Percentiles rank a stretch among this genome's conserved stretches.
Conservation (phyloP, 2,329 filamentous ascomycete genomes). For the Drechslerella dactyloides region DNA sequence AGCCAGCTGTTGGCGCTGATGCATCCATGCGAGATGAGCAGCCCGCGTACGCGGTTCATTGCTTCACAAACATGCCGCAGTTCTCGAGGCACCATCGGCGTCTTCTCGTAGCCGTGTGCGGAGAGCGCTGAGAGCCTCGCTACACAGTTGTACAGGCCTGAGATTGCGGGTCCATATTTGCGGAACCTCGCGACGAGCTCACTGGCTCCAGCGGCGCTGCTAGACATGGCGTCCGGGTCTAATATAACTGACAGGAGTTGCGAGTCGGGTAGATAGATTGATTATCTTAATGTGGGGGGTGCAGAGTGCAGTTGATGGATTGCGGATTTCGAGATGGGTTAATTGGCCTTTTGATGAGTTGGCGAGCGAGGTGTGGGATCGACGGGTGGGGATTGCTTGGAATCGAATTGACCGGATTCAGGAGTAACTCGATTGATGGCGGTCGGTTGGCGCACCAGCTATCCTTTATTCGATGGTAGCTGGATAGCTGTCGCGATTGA, state of each 20-base stretch:
- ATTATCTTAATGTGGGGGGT: neutral
- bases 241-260: slow-evolving; percentile 16
- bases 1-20: slow-evolving; percentile 34
- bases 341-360: neutral
- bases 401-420: neutral
- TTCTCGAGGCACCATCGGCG: slow-evolving; percentile 38
- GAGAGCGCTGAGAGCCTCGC: slow-evolving; percentile 34
- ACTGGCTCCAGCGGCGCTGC: slow-evolving; percentile 29
- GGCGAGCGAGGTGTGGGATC: slow-evolving; percentile 2
- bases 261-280: too few relatives aligned
- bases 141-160: slow-evolving; percentile 43
- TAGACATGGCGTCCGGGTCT: slow-evolving; percentile 36
- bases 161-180: slow-evolving; percentile 45
- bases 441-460: neutral
- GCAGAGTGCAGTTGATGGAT: neutral
- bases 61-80: slow-evolving; percentile 40
- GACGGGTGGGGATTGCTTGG: slow-evolving; percentile 1
- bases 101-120: slow-evolving; percentile 45
- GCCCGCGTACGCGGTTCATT: slow-evolving; percentile 27
- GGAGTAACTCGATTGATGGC: neutral
- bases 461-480: neutral
- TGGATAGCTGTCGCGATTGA: neutral
- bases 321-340: neutral
- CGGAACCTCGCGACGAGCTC: slow-evolving; percentile 45
- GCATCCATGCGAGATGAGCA: slow-evolving; percentile 32